phyloP scores from a whole-genome alignment of 1,139 yeast species.

The Chernovozyma sophiae-reginae region DNA sequence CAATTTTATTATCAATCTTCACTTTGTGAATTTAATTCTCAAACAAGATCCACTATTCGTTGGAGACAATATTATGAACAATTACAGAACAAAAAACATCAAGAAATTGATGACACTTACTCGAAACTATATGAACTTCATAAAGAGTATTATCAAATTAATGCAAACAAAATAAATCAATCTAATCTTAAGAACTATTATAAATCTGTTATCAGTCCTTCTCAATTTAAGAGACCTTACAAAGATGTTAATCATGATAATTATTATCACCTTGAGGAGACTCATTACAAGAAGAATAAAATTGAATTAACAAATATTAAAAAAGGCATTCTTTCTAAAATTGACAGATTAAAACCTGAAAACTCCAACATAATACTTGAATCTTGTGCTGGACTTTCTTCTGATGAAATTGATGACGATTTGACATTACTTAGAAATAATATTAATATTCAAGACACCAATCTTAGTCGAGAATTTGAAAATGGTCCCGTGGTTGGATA shows the following conservation, averaged over 20 bases:
- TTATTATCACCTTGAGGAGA: conserved; percentile 22
- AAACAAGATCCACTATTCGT: conserved; percentile 26
- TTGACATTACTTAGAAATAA: conserved; percentile 5
- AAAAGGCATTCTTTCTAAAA: conserved; percentile 2
- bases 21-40: conserved; percentile 19
- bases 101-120: conserved; percentile 21
- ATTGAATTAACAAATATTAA: conserved; percentile 33
- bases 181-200: conserved; percentile 26
- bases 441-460: background rate
- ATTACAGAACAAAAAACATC: conserved; percentile 18
- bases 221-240: conserved; percentile 14
- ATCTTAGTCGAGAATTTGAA: background rate
- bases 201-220: conserved; percentile 22
- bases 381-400: conserved; percentile 4
- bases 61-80: conserved; percentile 33
- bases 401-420: conserved; percentile 8
- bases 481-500: background rate
- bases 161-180: conserved; percentile 12
- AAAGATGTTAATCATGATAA: conserved; percentile 21
- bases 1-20: conserved; percentile 30
- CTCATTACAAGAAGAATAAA: conserved; percentile 23
- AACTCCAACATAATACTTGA: conserved; percentile 2
- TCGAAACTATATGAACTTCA: conserved; percentile 23
- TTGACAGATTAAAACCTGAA: conserved; percentile 6
- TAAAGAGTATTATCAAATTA: conserved; percentile 22